Base-by-base conservation (phyloP, 2,329 filamentous ascomycete species). In the Simplicillium sp. region DNA sequence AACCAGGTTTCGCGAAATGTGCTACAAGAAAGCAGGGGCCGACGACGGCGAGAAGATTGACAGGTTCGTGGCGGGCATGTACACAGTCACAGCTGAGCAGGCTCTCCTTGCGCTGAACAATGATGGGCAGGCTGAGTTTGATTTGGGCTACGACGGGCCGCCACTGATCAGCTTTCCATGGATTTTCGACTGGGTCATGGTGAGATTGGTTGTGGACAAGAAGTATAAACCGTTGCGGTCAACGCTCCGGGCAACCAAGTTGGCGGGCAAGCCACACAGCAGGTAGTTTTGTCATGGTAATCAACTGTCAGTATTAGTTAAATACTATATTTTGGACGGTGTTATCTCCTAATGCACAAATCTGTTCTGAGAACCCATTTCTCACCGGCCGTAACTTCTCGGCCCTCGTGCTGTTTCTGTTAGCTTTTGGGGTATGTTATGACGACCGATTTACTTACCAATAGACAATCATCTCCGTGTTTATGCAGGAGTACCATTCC, bases 101-200 rank as follows among this genome's bases (percentile, higher is more conserved):
- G 71, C 85, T 28, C 31, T 31, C 7, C 18, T 33, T 6, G 31
- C 25, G 17, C 16, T 12, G 9, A 31, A 39, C 5, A 39, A 32
- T 13, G 18, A 43, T 2, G 33, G 17, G 11, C 35, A 15, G 9
- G 34, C 25, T 17, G 41, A 25, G 38, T 18, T 45, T 46, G 7
- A 36, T 3, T 13, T 31, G 11, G 20, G n/a, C 6, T 39, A 20
- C 15, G 34, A 25, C 11, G 14, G 11, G 53, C 67, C 2, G 70
- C 90, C 92, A 0, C 66, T 97, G 8, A 92, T 96, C 51, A 92
- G 83, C 44, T 97, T 96, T 51, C 90, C 92, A 0, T 98, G 92
- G 92, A 67, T 97, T 2, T 94, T 97, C 48, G 71, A 80, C 11
- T 71, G 73, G 35, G 75, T 87, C 20, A 47, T 65, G 49, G 54